Evolutionary conservation across 768 basidiomycete genomes (phyloP), one percentile per base, ranked within the genome.

Genomic region (Serendipita sp.): DNA sequence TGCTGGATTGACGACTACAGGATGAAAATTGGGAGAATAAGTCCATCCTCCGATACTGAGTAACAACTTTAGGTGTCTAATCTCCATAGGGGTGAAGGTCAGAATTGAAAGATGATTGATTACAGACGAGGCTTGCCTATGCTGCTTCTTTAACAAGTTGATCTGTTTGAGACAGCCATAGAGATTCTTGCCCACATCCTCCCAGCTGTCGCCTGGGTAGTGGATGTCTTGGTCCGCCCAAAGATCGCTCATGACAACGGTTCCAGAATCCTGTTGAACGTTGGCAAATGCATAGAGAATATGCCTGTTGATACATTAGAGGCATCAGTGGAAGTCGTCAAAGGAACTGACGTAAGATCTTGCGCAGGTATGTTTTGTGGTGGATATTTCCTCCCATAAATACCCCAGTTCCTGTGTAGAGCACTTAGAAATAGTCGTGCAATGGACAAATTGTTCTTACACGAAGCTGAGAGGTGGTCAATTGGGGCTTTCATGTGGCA

Each of bases 201-300:
- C 87, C 96, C 96, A 99, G 3, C 86, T 87, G 74, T 99, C 96
- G 5, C 87, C 89, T 0, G 87, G 85, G 72, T 95, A 94, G 72
- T 98, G 96, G 52, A 98, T 98, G 72, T 98, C 91, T 70, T 94
- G 83, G 77, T 99, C 96, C 0, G 93, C 86, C 95, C 95, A 98
- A 1, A 78, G 72, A 69, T 99, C 96, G 43, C 91, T 94, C 63
- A 98, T 74, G 69, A 82, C 75, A 18, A 97, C 94, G 70, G 91
- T 89, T 44, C 95, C 95, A 0, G 85, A 80, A 65, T 91, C 89
- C 18, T 85, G 75, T 68, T 81, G 83, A 69, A 98, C 74, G 68
- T 98, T 90, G 18, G 91, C 96, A 69, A 98, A 98, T 1, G 93
- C 90, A 71, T 94, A 92, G 40, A 93, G 83, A 69, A 95, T 83